These are phyloP conservation scores for Tylopilus rubrobrunneus DNA, from an alignment of 768 basidiomycete species.

Conservation along the genomic window DNA sequence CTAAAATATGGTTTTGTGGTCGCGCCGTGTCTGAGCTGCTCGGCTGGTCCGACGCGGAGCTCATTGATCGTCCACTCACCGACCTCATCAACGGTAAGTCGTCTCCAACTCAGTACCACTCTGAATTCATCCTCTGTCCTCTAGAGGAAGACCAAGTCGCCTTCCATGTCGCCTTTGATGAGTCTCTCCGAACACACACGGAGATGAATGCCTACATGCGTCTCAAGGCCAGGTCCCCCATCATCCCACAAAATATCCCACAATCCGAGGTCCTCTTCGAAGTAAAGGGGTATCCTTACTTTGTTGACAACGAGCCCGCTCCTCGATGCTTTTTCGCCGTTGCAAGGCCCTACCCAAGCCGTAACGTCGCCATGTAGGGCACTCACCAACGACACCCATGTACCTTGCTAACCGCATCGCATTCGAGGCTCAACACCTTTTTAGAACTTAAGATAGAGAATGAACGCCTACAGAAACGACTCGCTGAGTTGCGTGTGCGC, in stretches of 20 bases:
- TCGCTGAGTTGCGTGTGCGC: slow-evolving; percentile 40
- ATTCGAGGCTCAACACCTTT: slow-evolving; percentile 59
- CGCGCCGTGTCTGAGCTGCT: slow-evolving; percentile 65
- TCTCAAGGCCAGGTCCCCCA: slow-evolving; percentile 47
- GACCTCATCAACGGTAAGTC: slow-evolving; percentile 62
- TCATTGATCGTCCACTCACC: slow-evolving; percentile 62
- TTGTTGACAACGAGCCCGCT: slow-evolving; percentile 33
- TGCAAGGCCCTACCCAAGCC: slow-evolving; percentile 74
- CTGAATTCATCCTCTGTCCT: not conserved
- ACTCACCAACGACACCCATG: not conserved
- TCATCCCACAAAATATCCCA: slow-evolving; percentile 21
- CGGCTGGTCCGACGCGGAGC: slow-evolving; percentile 72
- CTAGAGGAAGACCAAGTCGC: slow-evolving; percentile 54
- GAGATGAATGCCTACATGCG: slow-evolving; percentile 60
- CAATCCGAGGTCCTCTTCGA: slow-evolving; percentile 62
- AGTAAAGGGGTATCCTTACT: slow-evolving; percentile 62
- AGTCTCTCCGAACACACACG: slow-evolving; percentile 44
- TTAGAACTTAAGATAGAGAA: slow-evolving; percentile 89
- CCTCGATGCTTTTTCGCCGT: slow-evolving; percentile 69
- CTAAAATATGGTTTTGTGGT: slow-evolving; percentile 67
- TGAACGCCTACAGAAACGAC: slow-evolving; percentile 65
- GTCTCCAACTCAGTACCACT: not conserved
- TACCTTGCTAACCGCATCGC: slow-evolving; percentile 1
- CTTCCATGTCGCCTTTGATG: slow-evolving; percentile 48
- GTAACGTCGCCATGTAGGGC: slow-evolving; percentile 64